Evolutionary conservation across 306 rosid genomes (phyloP), one percentile per base, ranked within the genome.

Genomic region (Rosa multiflora): DNA sequence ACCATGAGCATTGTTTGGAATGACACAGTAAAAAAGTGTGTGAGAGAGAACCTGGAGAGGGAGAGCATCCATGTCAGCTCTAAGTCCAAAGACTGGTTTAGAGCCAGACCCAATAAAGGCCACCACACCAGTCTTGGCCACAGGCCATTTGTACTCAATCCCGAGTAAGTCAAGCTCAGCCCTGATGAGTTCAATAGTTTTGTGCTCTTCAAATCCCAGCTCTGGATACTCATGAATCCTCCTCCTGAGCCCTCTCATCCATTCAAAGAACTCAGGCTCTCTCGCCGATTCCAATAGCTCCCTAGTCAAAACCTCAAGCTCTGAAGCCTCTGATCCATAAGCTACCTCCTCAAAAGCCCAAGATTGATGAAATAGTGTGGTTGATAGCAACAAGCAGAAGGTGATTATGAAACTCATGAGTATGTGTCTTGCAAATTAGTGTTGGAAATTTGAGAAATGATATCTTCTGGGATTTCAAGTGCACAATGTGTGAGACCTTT

Each of bases 31-130:
- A 17, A 32, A 32, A 63, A 6, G 20, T 32, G 69, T 6, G 9
- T 52, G 44, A 63, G 64, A 80, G 48, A 73, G 35, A 6, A 81
- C 80, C 87, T 80, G 82, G 14, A 84, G 32, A 82, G 87, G 87
- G 68, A 83, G 89, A 12, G 84, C 90, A 76, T 84, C 90, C 88
- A 84, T 87, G 78, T 82, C 88, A 5, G 90, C 88, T 67, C 88
- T 74, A 51, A 87, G 81, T 42, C 81, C 90, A 32, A 84, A 84
- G 69, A 79, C 84, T 3, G 83, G 87, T 13, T 72, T 71, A 35
- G 76, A 75, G 14, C 73, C 82, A 62, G 82, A 76, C 48, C 80
- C 84, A 58, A 81, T 66, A 43, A 29, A 47, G 69, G 85, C 84
- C 66, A 84, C 82, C 59, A 87, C 67, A 5, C 90, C 83, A 71